Conservation (phyloP, 768 basidiomycete species). For the Agaricus bisporus region DNA sequence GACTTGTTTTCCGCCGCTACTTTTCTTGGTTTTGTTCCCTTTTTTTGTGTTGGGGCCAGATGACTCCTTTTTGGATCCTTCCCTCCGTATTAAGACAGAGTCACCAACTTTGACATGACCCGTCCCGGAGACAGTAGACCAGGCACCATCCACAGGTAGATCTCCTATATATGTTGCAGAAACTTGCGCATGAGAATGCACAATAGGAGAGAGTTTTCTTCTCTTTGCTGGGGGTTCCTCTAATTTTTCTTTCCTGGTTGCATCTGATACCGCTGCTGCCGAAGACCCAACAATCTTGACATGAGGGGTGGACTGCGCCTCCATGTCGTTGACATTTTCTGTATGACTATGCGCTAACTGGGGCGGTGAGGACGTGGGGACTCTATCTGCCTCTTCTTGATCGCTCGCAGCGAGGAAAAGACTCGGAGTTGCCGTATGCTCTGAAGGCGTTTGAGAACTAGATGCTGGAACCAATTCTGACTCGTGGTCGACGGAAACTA, state of each 20-base stretch:
- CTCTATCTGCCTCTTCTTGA: constrained; percentile 24
- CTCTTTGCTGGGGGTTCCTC: constrained; percentile 49
- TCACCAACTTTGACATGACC: constrained; percentile 67
- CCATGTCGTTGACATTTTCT: constrained; percentile 25
- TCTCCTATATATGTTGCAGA: constrained; percentile 58
- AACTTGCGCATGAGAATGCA: constrained; percentile 11
- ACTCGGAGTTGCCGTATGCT: constrained; percentile 16
- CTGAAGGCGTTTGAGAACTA: constrained; percentile 12
- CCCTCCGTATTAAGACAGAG: constrained; percentile 50
- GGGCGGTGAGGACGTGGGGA: constrained; percentile 2
- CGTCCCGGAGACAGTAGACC: constrained; percentile 72
- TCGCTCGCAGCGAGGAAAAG: constrained; percentile 19
- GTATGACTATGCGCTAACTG: constrained; percentile 7
- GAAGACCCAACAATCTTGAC: constrained; percentile 12
- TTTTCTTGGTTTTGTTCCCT: constrained; percentile 28
- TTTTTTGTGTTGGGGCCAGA: constrained; percentile 18
- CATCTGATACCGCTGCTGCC: constrained; percentile 15
- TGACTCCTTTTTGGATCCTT: constrained; percentile 33
- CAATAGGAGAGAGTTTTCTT: constrained; percentile 13
- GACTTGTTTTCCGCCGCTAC: constrained; percentile 54
- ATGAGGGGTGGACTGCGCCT: too few relatives aligned
- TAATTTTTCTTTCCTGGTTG: constrained; percentile 10
- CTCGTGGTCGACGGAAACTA: constrained; percentile 6
- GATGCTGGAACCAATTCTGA: constrained; percentile 8
- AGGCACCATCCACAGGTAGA: constrained; percentile 64